A percentile compares a stretch with the other conserved stretches of the same genome.
Evolutionary conservation across 106 monocot species (phyloP).

Genomic region (Ottelia alismoides): DNA sequence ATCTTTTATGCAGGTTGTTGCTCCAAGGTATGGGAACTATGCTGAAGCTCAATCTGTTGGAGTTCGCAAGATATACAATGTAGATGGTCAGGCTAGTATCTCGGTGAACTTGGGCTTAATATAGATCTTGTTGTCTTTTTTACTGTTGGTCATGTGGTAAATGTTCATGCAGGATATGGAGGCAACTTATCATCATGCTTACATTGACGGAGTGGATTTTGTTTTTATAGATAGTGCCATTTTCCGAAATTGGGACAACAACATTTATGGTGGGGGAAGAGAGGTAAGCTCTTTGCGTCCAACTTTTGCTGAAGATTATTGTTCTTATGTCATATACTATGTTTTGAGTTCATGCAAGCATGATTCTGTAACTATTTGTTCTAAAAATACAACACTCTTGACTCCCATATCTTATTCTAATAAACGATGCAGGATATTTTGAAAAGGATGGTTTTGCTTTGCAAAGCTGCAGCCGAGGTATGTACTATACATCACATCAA

Average conservation of each 20-base stretch:
- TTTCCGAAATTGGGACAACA: slow-evolving; percentile 38
- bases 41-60: slow-evolving; percentile 3
- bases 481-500: too few relatives aligned
- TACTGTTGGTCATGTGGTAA: too few relatives aligned
- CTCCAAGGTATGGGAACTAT: slow-evolving; percentile 3
- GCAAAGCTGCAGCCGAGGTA: slow-evolving; percentile 95
- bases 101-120: not conserved
- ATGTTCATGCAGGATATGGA: slow-evolving; percentile 81
- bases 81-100: slow-evolving; percentile 4
- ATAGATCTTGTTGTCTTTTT: not conserved
- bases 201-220: slow-evolving; percentile 88
- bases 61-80: slow-evolving; percentile 4
- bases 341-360: too few relatives aligned
- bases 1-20: too few relatives aligned
- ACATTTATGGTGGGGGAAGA: slow-evolving; percentile 63
- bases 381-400: too few relatives aligned
- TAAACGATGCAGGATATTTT: slow-evolving; percentile 62
- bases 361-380: too few relatives aligned
- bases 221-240: slow-evolving; percentile 61
- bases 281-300: slow-evolving; percentile 37
- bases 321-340: too few relatives aligned
- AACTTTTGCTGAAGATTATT: too few relatives aligned
- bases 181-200: slow-evolving; percentile 67
- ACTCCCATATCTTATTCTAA: too few relatives aligned
- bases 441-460: slow-evolving; percentile 75